Evolutionary conservation across 371 early-diverging fungal species (phyloP), one percentile per base, ranked within the genome.

Genomic region (Umbelopsis sp.): DNA sequence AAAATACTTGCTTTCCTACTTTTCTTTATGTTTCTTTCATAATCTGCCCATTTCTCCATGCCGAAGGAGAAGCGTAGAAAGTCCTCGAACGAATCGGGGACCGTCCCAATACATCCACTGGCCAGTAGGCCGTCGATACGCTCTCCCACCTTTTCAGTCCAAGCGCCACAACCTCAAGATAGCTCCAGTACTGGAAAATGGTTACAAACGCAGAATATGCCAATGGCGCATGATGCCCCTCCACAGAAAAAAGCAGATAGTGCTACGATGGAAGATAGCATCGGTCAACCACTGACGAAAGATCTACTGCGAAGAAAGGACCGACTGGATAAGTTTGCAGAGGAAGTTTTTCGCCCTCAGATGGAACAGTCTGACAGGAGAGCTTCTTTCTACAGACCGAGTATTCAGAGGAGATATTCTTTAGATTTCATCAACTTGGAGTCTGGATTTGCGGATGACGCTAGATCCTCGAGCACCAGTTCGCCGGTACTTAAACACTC

Each of bases 231-330:
- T 48, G 41, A 18, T n/a, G 48, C 18, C 20, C 2, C 5, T 6
- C 11, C 35, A 35, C 14, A 14, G 12, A 9, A 35, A 16, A 25
- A 57, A 57, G 12, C 35, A 3, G 32, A 35, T 35, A 35, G 35
- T 7, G 5, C 29, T 1, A 35, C 16, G 16, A 7, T 18, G 35
- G 18, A 18, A 9, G 35, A 57, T 3, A 18, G 18, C 1, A 16
- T 57, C 29, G 57, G 57, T 7, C 62, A 46, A 32, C 68, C 70
- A 7, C 25, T 73, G 7, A 73, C 73, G 11, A 64, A 32, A 50
- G 68, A 65, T 12, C 45, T 37, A 18, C 22, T 73, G 10, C 63
- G 48, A n/a, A 70, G 67, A 50, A 70, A 70, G 32, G 51, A 73
- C 16, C 45, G 32, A 11, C 8, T 72, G 1, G 72, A 72, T 41